These are phyloP conservation scores for Stentor roeselii DNA, from an alignment of 73 alveolate genomes.

Conservation along the genomic window DNA sequence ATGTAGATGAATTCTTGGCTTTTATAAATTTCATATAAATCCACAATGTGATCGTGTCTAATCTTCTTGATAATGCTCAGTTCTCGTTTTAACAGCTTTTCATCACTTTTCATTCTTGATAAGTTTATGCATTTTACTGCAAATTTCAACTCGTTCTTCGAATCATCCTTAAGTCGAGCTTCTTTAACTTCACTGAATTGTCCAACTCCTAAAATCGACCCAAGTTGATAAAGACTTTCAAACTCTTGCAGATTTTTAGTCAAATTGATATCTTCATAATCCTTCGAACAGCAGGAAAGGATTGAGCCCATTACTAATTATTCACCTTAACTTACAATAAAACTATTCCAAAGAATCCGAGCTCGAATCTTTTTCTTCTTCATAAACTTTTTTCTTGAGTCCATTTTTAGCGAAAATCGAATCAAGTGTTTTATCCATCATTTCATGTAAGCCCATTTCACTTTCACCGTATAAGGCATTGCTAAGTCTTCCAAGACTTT, in stretches of 20 bases:
- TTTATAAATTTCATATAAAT: constrained; percentile 10
- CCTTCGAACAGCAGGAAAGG: too few relatives aligned
- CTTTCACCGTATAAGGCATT: constrained; percentile 26
- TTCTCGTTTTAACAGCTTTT: background rate
- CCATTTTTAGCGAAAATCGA: background rate
- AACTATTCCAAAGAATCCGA: background rate
- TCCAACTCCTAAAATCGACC: constrained; percentile 5
- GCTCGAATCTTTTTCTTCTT: background rate
- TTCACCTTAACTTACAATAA: too few relatives aligned
- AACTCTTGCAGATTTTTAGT: constrained; percentile 1
- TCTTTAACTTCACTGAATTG: constrained; percentile 22
- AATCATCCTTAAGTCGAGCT: background rate
- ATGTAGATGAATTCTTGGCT: background rate
- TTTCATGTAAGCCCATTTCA: background rate
- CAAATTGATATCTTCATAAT: too few relatives aligned
- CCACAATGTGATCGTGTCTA: background rate
- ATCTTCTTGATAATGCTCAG: background rate
- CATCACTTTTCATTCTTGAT: background rate
- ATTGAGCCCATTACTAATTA: too few relatives aligned
- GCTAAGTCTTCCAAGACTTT: constrained; percentile 40
- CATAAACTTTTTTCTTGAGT: background rate
- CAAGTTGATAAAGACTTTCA: background rate
- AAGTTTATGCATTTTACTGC: constrained; percentile 25
- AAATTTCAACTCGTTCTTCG: background rate
- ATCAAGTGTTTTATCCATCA: background rate